Conservation (phyloP, 345 rosid genomes). For the Citrus inodora region DNA sequence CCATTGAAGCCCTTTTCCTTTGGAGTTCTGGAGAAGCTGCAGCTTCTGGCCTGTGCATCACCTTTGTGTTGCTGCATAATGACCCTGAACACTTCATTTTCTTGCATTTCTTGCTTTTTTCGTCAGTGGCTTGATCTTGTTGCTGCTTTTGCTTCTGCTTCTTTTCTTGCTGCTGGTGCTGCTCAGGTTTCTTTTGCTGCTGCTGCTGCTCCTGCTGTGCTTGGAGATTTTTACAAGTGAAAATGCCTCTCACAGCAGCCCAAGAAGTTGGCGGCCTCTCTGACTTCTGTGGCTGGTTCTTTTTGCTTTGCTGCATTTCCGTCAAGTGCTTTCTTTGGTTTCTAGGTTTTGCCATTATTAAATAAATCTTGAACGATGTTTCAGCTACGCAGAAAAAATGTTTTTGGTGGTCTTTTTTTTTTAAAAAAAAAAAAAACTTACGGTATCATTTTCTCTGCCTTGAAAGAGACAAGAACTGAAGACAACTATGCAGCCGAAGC, state of each 20-base stretch:
- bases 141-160: conserved; percentile 5
- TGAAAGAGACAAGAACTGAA: conserved; percentile 5
- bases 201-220: conserved; percentile 11
- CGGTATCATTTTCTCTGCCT: neutral
- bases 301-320: conserved; percentile 32
- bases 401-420: neutral
- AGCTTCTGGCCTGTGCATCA: conserved; percentile 46
- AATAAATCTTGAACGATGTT: neutral
- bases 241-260: conserved; percentile 50
- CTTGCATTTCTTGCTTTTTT: conserved; percentile 52
- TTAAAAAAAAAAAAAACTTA: neutral
- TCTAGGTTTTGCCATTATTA: conserved; percentile 45
- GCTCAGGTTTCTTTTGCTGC: conserved; percentile 11
- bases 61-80: conserved; percentile 69
- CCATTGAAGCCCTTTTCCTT: conserved; percentile 36
- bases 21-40: conserved; percentile 38
- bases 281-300: conserved; percentile 21
- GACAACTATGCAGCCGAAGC: conserved; percentile 1
- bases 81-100: conserved; percentile 78
- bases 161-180: conserved; percentile 9
- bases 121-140: conserved; percentile 28
- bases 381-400: neutral
- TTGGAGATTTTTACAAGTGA: conserved; percentile 41
- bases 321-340: conserved; percentile 30
- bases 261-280: conserved; percentile 50